These are phyloP conservation scores for Aureobasidium sp. DNA, from an alignment of 2,329 filamentous ascomycete genomes.

Conservation along the genomic window DNA sequence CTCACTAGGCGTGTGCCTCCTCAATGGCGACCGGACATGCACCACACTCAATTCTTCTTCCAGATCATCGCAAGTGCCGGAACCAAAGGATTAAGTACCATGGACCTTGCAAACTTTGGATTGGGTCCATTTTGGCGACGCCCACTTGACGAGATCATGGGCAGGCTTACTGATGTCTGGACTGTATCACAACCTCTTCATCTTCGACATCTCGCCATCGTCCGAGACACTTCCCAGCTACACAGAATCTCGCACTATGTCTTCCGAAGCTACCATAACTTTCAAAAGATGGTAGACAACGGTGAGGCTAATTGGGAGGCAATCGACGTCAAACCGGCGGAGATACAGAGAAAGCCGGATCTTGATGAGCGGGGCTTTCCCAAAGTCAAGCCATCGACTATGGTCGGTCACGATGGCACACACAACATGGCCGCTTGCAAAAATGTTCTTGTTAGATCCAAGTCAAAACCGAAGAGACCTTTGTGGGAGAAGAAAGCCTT, in stretches of 20 bases:
- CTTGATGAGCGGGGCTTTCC: slow-evolving; percentile 42
- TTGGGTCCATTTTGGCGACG: slow-evolving; percentile 46
- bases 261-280: slow-evolving; percentile 46
- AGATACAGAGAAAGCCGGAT: slow-evolving; percentile 18
- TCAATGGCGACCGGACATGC: slow-evolving; percentile 46
- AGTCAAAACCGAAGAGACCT: neutral
- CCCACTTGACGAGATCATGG: slow-evolving; percentile 44
- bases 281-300: slow-evolving; percentile 42
- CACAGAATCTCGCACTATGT: slow-evolving; percentile 43
- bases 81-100: slow-evolving; percentile 40
- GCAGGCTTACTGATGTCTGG: slow-evolving; percentile 47
- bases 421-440: slow-evolving; percentile 34
- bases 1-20: slow-evolving; percentile 32
- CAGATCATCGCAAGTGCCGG: slow-evolving; percentile 40
- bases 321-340: slow-evolving; percentile 18
- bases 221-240: slow-evolving; percentile 44
- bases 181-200: slow-evolving; percentile 49
- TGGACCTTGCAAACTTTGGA: slow-evolving; percentile 25
- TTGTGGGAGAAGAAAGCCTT: neutral
- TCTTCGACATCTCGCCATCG: slow-evolving; percentile 47
- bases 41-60: slow-evolving; percentile 44
- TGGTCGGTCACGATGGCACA: slow-evolving; percentile 33
- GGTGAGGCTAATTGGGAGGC: slow-evolving; percentile 46
- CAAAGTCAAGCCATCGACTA: slow-evolving; percentile 22
- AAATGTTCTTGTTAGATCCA: slow-evolving; percentile 1